phyloP scores from a whole-genome alignment of 345 rosid genomes.

The Turritis glabra region DNA sequence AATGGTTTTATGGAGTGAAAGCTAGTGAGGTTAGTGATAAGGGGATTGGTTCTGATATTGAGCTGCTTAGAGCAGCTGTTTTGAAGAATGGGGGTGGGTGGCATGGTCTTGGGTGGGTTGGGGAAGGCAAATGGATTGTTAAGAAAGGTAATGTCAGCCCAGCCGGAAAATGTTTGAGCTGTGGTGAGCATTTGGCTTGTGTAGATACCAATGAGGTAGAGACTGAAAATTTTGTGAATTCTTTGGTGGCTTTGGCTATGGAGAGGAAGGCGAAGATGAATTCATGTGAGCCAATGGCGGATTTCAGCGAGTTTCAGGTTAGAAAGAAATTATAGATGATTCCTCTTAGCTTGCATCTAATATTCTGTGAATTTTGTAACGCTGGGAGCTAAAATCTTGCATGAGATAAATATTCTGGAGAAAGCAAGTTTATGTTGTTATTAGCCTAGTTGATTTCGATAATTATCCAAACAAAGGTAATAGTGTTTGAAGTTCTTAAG shows the following conservation, averaged over 20 bases:
- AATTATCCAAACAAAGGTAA: not conserved
- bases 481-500: not conserved
- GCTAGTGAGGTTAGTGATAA: conserved; percentile 36
- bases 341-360: not conserved
- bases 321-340: conserved; percentile 1
- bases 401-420: not conserved
- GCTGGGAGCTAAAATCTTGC: not conserved
- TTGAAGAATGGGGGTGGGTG: conserved; percentile 85
- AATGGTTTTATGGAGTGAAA: conserved; percentile 55
- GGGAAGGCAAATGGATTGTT: conserved; percentile 70
- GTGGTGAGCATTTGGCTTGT: conserved; percentile 61
- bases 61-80: conserved; percentile 45
- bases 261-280: conserved; percentile 77
- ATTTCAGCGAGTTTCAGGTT: conserved; percentile 87
- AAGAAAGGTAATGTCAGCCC: conserved; percentile 52
- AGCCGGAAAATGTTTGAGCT: conserved; percentile 64
- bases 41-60: conserved; percentile 35
- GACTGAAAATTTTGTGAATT: conserved; percentile 61
- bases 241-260: conserved; percentile 73
- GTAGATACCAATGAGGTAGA: conserved; percentile 72
- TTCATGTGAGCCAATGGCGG: conserved; percentile 48
- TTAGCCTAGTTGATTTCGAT: not conserved
- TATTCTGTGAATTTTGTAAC: not conserved
- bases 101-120: conserved; percentile 95
- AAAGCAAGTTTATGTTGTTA: not conserved